Base-by-base conservation (phyloP, 345 rosid genomes). In the Brassica rapa region DNA sequence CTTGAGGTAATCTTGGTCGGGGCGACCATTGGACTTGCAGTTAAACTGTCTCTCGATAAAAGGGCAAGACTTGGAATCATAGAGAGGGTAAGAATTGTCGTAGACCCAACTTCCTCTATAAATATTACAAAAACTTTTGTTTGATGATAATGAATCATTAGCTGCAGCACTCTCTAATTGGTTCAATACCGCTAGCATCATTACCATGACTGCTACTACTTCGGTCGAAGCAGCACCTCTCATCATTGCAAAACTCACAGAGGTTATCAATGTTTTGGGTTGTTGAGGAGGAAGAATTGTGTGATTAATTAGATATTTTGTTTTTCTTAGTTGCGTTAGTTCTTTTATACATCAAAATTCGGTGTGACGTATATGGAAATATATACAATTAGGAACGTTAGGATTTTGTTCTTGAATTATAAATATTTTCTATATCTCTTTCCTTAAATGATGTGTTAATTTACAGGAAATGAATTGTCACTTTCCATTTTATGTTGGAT, bases 101-200 rank as follows among this genome's bases (percentile, higher is more conserved):
- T 72, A 71, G 55, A 91, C 87, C 97, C 97, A 91, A 30, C 73
- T 85, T 51, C 97, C 97, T 5, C 65, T 33, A 49, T 77, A 91
- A 39, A 85, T 61, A 75, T 82, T 66, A 63, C 82, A 82, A 60
- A 9, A 43, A 6, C 2, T 66, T 41, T 32, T 72, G 51, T 73
- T 62, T 43, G 68, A 61, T 63, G 77, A 16, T 49, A 61, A 56
- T 19, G 73, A 60, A 73, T 30, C 66, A 73, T 79, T 68, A 16
- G 57, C 66, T 62, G 3, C 37, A 73, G 49, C 64, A 51, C 78
- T 68, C 64, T 66, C 82, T 59, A 66, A 9, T 71, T 78, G 81
- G 68, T 71, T 72, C 11, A 77, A 30, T 25, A 43, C n/a, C 56
- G 73, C 64, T 62, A 74, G 71, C 73, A 68, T 23, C 75, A 80